Evolutionary conservation across 2,329 filamentous ascomycete genomes (phyloP).

Genomic region (Diaporthe sp.): DNA sequence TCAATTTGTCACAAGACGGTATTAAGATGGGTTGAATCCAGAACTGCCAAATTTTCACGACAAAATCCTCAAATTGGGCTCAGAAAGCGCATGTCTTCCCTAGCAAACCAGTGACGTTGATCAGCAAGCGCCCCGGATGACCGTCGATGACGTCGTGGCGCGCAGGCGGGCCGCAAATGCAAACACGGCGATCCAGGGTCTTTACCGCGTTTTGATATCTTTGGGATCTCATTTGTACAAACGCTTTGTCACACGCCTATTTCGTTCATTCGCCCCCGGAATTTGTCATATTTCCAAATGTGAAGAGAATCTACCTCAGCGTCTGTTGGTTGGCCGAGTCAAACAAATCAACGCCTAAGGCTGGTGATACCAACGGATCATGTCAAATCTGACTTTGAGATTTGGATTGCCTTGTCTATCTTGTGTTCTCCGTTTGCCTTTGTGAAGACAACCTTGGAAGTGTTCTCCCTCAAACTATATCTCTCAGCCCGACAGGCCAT

Average conservation of each 20-base stretch:
- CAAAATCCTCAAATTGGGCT: not conserved
- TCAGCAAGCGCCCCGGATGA: constrained; percentile 16
- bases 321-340: too few relatives aligned
- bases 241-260: not conserved
- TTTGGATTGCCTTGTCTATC: too few relatives aligned
- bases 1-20: not conserved
- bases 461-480: not conserved
- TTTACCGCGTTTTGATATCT: not conserved
- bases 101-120: constrained; percentile 18
- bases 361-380: too few relatives aligned
- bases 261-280: not conserved
- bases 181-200: constrained; percentile 4
- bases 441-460: not conserved
- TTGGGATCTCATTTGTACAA: not conserved
- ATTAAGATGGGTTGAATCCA: not conserved
- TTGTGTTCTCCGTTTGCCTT: not conserved
- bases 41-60: not conserved
- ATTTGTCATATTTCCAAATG: not conserved
- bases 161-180: constrained; percentile 19
- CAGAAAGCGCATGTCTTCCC: not conserved
- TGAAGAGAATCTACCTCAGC: not conserved
- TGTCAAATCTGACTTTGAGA: not conserved
- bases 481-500: not conserved
- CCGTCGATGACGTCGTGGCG: constrained; percentile 38
- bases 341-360: not conserved